Base-by-base conservation (phyloP, 2,329 filamentous ascomycete species). In the Fusarium nanum region DNA sequence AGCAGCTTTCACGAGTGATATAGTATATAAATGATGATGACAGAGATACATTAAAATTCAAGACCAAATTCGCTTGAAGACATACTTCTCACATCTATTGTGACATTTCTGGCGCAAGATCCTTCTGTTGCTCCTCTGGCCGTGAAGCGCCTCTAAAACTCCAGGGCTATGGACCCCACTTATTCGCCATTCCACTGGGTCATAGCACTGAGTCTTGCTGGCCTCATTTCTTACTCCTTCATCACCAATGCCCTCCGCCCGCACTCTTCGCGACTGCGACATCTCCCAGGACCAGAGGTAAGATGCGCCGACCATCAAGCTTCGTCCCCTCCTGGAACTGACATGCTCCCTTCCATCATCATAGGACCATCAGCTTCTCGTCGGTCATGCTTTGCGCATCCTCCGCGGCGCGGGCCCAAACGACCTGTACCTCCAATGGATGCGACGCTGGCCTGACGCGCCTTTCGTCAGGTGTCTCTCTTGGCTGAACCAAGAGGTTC, bases 401-500 rank as follows among this genome's bases (percentile, higher is more conserved):
- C 40, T 68, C 0, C 53, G 28, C 1, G 41, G 28, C 1, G 10
- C 53, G 4, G 65, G 65, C 3, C 65, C 60, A 3, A 65, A 69
- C 18, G 65, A 68, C 4, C 10, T 68, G 0, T 68, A 65, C 14
- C 27, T 69, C 6, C 27, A 56, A 7, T 70, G 67, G 67, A 60
- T 47, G 58, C 63, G 58, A 7, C 42, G 37, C n/a, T 71, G 58
- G 67, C 67, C 67, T 1, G 45, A 42, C 9, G 55, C 54, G 5
- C 58, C 67, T 1, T 70, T 71, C 14, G 60, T 70, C 25, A 25
- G 63, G 10, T 52, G 30, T 41, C 28, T 68, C 1, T 64, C 67
- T 1, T 70, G 67, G 63, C 22, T 70, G 1, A 71, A 70, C 12
- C 49, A 54, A 0, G 63, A 70, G 7, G 16, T 70, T 1, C 28